Percentiles rank a stretch among this genome's conserved stretches.
These are phyloP conservation scores for Neospora caninum DNA, from an alignment of 169 alveolate species.

Conservation along the genomic window DNA sequence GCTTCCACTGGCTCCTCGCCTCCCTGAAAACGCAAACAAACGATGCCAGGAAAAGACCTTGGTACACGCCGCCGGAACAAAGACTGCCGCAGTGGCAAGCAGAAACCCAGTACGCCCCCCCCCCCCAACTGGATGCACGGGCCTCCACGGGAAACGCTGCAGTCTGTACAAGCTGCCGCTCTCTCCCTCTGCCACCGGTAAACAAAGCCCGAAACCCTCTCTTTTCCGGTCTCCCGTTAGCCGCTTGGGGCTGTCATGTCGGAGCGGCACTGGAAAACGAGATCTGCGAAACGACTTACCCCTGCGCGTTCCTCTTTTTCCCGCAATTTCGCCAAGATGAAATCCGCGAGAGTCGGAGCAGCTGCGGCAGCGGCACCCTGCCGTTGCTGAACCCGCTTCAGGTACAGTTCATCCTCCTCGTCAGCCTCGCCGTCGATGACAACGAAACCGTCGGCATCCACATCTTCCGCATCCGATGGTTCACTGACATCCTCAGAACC, in stretches of 20 bases:
- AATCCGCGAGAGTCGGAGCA: slow-evolving; percentile 30
- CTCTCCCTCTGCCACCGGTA: too few species aligned
- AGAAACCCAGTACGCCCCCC: too few species aligned
- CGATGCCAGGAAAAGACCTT: not conserved
- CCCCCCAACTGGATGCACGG: too few species aligned
- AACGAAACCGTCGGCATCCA: slow-evolving; percentile 48
- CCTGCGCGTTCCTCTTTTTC: not conserved
- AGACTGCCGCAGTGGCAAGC: too few species aligned
- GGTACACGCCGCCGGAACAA: not conserved
- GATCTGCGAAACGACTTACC: too few species aligned
- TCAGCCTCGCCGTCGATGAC: slow-evolving; percentile 40
- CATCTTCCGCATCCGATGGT: slow-evolving; percentile 2
- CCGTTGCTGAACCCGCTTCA: slow-evolving; percentile 3
- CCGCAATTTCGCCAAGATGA: not conserved
- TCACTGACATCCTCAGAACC: not conserved
- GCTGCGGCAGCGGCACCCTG: slow-evolving; percentile 17
- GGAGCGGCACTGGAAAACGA: not conserved
- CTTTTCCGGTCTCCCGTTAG: not conserved
- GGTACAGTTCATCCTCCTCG: slow-evolving; percentile 30
- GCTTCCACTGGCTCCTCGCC: not conserved
- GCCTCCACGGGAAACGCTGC: too few species aligned
- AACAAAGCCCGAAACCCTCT: too few species aligned
- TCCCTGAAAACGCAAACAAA: too few species aligned
- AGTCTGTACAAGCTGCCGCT: too few species aligned
- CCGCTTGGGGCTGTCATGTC: not conserved